Evolutionary conservation across 2,329 filamentous ascomycete genomes (phyloP).

Genomic region (Metarhizium sp.): DNA sequence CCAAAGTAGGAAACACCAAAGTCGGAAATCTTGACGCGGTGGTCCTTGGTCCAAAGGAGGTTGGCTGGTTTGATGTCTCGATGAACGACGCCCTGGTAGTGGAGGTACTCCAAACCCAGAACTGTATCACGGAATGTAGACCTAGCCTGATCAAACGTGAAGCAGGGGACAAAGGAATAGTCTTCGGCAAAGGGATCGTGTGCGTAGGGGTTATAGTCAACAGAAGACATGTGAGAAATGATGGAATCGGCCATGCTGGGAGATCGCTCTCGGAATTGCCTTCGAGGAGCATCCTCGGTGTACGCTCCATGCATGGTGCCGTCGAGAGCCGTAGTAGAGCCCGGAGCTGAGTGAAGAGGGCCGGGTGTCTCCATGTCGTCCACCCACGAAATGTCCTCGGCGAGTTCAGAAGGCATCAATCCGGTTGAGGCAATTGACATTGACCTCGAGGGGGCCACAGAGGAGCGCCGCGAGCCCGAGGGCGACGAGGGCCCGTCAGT

Average conservation of each 20-base stretch:
- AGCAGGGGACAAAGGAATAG: constrained; percentile 85
- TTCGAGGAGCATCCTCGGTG: constrained; percentile 47
- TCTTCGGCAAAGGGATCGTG: constrained; percentile 73
- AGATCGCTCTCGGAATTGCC: constrained; percentile 54
- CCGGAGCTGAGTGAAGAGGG: constrained; percentile 41
- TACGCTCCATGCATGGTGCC: constrained; percentile 72
- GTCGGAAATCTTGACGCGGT: constrained; percentile 93
- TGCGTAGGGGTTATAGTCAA: constrained; percentile 46
- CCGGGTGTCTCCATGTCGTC: constrained; percentile 46
- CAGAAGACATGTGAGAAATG: constrained; percentile 59
- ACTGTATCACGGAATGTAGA: constrained; percentile 87
- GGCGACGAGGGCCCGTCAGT: constrained; percentile 26
- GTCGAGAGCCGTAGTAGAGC: constrained; percentile 53
- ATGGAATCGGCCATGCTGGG: constrained; percentile 75
- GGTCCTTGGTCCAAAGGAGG: constrained; percentile 74
- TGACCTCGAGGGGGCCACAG: constrained; percentile 36
- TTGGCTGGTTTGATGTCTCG: constrained; percentile 86
- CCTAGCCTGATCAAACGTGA: constrained; percentile 76
- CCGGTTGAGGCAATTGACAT: constrained; percentile 34
- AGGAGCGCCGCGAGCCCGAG: constrained; percentile 31
- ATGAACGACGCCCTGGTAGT: constrained; percentile 78
- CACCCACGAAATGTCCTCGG: constrained; percentile 28
- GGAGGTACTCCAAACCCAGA: constrained; percentile 84
- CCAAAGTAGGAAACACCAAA: constrained; percentile 98
- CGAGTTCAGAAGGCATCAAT: constrained; percentile 21